These are phyloP conservation scores for Fusarium sp. DNA, from an alignment of 2,329 filamentous ascomycete genomes.

Conservation along the genomic window DNA sequence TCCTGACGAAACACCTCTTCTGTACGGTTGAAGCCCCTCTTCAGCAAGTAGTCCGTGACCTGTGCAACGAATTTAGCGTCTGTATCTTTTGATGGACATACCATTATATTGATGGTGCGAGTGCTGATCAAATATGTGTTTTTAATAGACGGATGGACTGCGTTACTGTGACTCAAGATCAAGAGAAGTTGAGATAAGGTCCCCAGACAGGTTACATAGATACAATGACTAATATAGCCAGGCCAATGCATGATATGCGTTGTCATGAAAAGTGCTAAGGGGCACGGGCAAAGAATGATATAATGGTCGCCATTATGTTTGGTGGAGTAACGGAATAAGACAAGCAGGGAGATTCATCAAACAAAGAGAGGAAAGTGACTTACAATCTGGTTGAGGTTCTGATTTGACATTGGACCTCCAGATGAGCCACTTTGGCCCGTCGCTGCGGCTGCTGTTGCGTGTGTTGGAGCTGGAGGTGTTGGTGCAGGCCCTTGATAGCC, in stretches of 20 bases:
- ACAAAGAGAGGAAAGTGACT: conserved; percentile 51
- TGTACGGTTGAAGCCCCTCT: conserved; percentile 92
- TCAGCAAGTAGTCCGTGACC: conserved; percentile 93
- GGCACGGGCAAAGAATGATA: not conserved
- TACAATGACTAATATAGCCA: not conserved
- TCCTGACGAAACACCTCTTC: conserved; percentile 94
- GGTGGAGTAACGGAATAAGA: not conserved
- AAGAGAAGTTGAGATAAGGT: not conserved
- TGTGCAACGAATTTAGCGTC: conserved; percentile 40
- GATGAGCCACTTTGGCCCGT: conserved; percentile 47
- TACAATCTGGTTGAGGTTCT: conserved; percentile 96
- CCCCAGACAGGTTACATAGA: not conserved
- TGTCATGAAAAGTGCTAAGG: not conserved
- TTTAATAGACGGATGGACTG: not conserved
- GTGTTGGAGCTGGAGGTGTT: conserved; percentile 46
- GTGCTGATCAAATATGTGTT: not conserved
- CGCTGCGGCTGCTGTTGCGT: conserved; percentile 35
- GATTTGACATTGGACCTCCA: conserved; percentile 71
- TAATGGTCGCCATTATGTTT: not conserved
- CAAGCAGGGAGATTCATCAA: not conserved
- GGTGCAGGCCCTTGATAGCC: conserved; percentile 47
- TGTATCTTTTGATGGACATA: not conserved
- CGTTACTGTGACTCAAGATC: not conserved
- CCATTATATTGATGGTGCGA: not conserved
- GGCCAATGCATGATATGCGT: not conserved